Evolutionary conservation across 371 early-diverging fungal genomes (phyloP), one percentile per base, ranked within the genome.

Genomic region (Sanchytrium tribonematis): DNA sequence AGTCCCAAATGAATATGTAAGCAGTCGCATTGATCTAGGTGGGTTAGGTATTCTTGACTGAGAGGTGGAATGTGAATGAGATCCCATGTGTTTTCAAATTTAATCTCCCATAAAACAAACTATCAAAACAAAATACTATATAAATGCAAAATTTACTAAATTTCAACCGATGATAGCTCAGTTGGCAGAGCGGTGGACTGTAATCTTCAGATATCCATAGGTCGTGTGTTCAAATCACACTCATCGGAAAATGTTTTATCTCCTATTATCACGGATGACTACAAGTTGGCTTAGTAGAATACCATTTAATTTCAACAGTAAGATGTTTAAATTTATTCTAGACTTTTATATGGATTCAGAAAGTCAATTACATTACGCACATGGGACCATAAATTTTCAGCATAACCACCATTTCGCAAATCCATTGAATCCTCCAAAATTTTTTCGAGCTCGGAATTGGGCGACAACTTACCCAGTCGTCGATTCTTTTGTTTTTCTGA

Each of bases 141-240:
- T n/a, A n/a, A n/a, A n/a, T n/a, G 22, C 48, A 48, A 5, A 48
- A 48, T 48, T 22, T 5, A 48, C 5, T 5, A 48, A 12, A 5
- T 48, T 48, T 48, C 22, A 48, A 48, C 48, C 48, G 48, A 48
- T 48, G 48, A 48, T 48, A 48, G 48, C 48, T 48, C 48, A 48
- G 48, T 48, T 48, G 48, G 48, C 48, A 48, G 48, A 48, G 48
- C 48, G 48, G 48, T 48, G 48, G 48, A 48, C 48, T 48, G 48
- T 48, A 48, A 48, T 48, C 12, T 48, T 48, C 48, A 22, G 48
- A 48, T 48, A 48, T 48, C 48, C 48, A 48, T 48, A 48, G 48
- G 48, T 48, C 48, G 48, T 48, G 48, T 48, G 48, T 48, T 48
- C 48, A 48, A 48, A 12, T 48, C 48, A 48, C 48, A 48, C 48